phyloP scores from a whole-genome alignment of 176 grass and related monocot genomes.

The bread wheat (Triticum aestivum) region IWGSC_CS_RefSeq_v2.1 NC_057807.1:195929544-195930043 shows the following conservation, averaged over 20 bases:
- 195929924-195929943: slow-evolving; percentile 15
- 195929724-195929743: background rate
- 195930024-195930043: slow-evolving; percentile 52
- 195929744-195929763: background rate
- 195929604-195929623: background rate
- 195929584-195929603: slow-evolving; percentile 1
- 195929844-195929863: slow-evolving; percentile 90
- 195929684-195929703: background rate
- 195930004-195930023: slow-evolving; percentile 43
- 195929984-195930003: slow-evolving; percentile 71
- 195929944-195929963: background rate
- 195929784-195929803: slow-evolving; percentile 72
- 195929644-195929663: background rate
- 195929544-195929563: slow-evolving; percentile 59
- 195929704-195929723: background rate
- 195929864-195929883: slow-evolving; percentile 92
- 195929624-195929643: background rate
- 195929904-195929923: background rate
- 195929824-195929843: slow-evolving; percentile 86
- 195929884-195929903: slow-evolving; percentile 73
- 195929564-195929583: background rate
- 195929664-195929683: background rate
- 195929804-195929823: slow-evolving; percentile 72
- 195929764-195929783: background rate
- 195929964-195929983: background rate